Evolutionary conservation across 2,329 filamentous ascomycete species (phyloP), one percentile per base, ranked within the genome.

Genomic region (Alternaria brassicae): DNA sequence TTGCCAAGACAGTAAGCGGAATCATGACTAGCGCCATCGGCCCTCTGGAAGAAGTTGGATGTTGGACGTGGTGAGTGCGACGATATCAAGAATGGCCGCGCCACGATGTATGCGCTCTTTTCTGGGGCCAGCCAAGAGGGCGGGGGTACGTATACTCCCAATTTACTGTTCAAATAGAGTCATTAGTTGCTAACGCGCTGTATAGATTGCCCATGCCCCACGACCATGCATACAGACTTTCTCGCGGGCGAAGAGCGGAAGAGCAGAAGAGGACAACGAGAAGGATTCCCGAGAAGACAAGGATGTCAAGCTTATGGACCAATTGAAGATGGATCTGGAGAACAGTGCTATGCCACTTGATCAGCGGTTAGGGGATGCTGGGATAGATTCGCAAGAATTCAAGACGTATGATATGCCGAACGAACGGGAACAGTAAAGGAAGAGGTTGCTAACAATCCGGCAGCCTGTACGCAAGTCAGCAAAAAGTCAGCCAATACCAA

Each of bases 31-130:
- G 72, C 60, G 66, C 53, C 27, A 28, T 60, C 52, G 54, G 66
- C 23, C 50, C 34, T 42, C 27, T 40, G 68, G 58, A 65, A 66
- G 64, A 72, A 67, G 62, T 67, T 70, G 53, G 39, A 64, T 55
- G 53, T 53, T 52, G 34, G 42, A 47, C 19, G 50, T 58, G 54
- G 36, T 41, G 56, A 51, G 53, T 51, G 63, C 58, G 56, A 61
- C 53, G 60, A 61, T 65, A 68, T 66, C 66, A 70, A 65, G 60
- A 57, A 83, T 83, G 81, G 78, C 81, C 56, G 71, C 76, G 60
- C 79, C 80, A 54, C 69, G 77, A 64, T 81, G 78, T 75, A 69
- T 77, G 63, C 75, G 80, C 69, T 80, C 81, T 49, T 74, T 82
- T 6, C 65, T 80, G 61, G 76, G 77, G 63, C 72, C 79, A 17